Evolutionary conservation across 768 basidiomycete species (phyloP).

Genomic region (Hysterangium stoloniferum): DNA sequence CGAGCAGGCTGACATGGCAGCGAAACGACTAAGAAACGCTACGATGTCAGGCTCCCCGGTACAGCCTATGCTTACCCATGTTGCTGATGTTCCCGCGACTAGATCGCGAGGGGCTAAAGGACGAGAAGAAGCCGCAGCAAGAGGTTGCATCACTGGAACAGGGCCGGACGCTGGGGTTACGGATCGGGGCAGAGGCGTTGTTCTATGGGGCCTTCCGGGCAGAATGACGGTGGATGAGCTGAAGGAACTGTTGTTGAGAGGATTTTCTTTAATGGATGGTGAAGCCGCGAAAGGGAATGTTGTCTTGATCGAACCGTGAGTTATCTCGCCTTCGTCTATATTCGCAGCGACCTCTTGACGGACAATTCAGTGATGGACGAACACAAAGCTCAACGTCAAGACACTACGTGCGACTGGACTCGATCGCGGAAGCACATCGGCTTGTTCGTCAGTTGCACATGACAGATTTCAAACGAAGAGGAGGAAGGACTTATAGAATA

Average conservation of each 20-base stretch:
- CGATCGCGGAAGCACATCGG: slow-evolving; percentile 60
- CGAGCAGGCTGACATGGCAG: slow-evolving; percentile 27
- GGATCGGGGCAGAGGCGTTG: slow-evolving; percentile 45
- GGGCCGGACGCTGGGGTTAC: slow-evolving; percentile 47
- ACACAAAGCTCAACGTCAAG: slow-evolving; percentile 13
- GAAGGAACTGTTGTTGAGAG: slow-evolving; percentile 28
- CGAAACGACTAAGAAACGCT: slow-evolving; percentile 36
- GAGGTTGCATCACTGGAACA: slow-evolving; percentile 29
- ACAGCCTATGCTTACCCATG: not conserved
- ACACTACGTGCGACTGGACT: slow-evolving; percentile 42
- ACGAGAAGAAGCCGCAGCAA: slow-evolving; percentile 29
- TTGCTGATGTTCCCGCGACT: slow-evolving; percentile 3
- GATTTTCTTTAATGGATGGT: slow-evolving; percentile 34
- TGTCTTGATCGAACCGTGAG: slow-evolving; percentile 44
- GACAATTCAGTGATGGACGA: not conserved
- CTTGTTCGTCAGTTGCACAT: slow-evolving; percentile 58
- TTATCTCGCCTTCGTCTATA: slow-evolving; percentile 9
- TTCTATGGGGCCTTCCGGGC: slow-evolving; percentile 55
- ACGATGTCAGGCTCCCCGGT: slow-evolving; percentile 36
- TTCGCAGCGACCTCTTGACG: not conserved
- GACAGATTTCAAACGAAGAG: slow-evolving; percentile 35
- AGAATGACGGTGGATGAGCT: slow-evolving; percentile 31
- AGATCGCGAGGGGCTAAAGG: slow-evolving; percentile 34
- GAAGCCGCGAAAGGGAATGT: slow-evolving; percentile 37
- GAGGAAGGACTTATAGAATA: slow-evolving; percentile 35